Percentiles rank a stretch among this genome's conserved stretches.
These are phyloP conservation scores for Schwanniomyces etchellsii DNA, from an alignment of 1,139 yeast species.

Conservation along the genomic window DNA sequence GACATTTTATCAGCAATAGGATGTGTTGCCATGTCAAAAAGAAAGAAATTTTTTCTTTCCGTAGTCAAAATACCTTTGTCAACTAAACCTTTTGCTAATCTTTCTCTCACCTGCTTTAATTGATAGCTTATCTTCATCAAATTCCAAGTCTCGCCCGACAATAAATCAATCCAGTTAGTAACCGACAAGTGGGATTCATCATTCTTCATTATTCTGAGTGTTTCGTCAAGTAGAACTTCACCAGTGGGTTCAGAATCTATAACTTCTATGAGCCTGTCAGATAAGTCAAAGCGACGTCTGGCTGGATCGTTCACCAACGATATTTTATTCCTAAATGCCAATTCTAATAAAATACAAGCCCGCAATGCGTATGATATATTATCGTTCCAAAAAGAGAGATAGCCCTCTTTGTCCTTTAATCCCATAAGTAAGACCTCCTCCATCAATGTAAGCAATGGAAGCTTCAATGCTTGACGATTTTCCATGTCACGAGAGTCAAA, in stretches of 20 bases:
- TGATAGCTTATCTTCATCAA: constrained; percentile 90
- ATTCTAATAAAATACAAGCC: constrained; percentile 88
- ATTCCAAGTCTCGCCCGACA: constrained; percentile 98
- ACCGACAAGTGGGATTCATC: constrained; percentile 80
- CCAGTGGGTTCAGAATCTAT: constrained; percentile 86
- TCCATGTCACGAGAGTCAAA: constrained; percentile 72
- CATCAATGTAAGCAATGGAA: constrained; percentile 84
- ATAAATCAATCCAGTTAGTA: constrained; percentile 88
- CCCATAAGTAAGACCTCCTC: constrained; percentile 94
- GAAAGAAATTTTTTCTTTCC: constrained; percentile 87
- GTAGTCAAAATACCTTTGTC: constrained; percentile 97
- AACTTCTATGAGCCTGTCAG: constrained; percentile 85
- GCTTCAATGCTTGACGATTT: constrained; percentile 38
- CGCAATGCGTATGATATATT: constrained; percentile 93
- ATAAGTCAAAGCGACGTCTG: constrained; percentile 81
- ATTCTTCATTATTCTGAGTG: constrained; percentile 80
- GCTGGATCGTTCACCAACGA: constrained; percentile 89
- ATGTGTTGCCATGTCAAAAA: constrained; percentile 98
- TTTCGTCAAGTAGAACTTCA: constrained; percentile 90
- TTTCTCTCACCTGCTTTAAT: constrained; percentile 92
- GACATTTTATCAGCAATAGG: constrained; percentile 83
- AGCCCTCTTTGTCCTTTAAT: constrained; percentile 91
- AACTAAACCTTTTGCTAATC: constrained; percentile 93
- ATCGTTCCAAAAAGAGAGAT: constrained; percentile 96
- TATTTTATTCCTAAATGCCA: constrained; percentile 86